Evolutionary conservation across 306 rosid species (phyloP), one percentile per base, ranked within the genome.

Genomic region (Canavalia ensiformis): DNA sequence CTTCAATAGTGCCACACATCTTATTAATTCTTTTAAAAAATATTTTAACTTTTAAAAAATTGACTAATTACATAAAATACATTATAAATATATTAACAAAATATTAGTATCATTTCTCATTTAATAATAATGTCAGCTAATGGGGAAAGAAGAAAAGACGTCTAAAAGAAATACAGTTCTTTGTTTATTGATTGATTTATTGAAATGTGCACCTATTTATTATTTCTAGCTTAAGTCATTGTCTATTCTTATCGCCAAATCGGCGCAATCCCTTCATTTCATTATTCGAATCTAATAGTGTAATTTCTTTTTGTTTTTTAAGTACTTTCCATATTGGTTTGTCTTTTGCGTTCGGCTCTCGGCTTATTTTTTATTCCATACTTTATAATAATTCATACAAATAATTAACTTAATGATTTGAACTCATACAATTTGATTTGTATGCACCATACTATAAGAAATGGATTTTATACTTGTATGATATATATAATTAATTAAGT

Each of bases 171-270:
- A 8, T 33, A 56, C 62, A 56, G 7, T 7, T 56, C 25, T 6
- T 18, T 4, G 4, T 37, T 37, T 37, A 37, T 37, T 37, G 2
- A 4, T 44, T 1, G 1, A 4, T 44, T 44, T 18, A 56, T 56
- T 54, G 41, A 37, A 2, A 37, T 4, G 41, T 4, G 41, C 41
- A 37, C 25, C 25, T 13, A 52, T 54, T 54, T 13, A 52, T 18
- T 55, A 56, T 2, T 56, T 56, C 11, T 28, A 25, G 4, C 34
- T 7, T 57, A 8, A 58, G 8, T 58, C 11, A 35, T 35, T 58
- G 65, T 58, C 65, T 58, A 58, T 58, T 39, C 65, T 58, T 58
- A 30, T 58, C 65, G 7, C 65, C 39, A 58, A 29, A 58, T 29
- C 39, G 65, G 65, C 65, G 37, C 66, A 35, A 35, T 6, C 28